Conservation (phyloP, 1,284 basidiomycete genomes). For the Pseudozyma pruni region DNA sequence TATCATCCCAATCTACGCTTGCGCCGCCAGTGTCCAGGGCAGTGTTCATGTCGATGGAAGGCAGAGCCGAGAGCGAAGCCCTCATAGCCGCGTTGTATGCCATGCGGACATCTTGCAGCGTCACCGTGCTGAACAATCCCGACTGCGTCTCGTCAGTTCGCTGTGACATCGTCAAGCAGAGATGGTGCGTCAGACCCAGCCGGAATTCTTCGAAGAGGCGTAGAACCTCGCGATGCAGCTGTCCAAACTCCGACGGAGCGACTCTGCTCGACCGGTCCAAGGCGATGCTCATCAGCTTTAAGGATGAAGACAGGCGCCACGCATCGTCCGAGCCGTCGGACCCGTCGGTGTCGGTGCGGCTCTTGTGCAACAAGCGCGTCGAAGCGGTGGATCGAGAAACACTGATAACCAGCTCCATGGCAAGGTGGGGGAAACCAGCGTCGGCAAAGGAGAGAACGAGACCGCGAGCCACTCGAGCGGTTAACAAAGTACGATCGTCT, state of each 20-base stretch:
- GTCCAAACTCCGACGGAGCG: background rate
- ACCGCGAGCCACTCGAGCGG: conserved; percentile 24
- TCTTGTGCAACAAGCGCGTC: background rate
- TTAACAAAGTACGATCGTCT: conserved; percentile 15
- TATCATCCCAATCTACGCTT: background rate
- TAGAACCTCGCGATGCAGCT: conserved; percentile 16
- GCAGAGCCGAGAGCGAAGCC: background rate
- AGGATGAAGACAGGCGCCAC: conserved; percentile 11
- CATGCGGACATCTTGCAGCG: conserved; percentile 12
- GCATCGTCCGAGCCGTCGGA: background rate
- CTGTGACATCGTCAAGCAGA: conserved; percentile 6
- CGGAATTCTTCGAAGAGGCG: conserved; percentile 44
- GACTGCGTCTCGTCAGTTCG: background rate
- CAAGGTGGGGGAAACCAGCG: conserved; percentile 35
- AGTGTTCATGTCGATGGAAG: background rate
- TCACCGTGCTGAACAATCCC: background rate
- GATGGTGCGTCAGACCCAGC: conserved; percentile 32
- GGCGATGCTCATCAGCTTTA: conserved; percentile 41
- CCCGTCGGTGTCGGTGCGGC: background rate
- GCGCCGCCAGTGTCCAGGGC: background rate
- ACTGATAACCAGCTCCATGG: conserved; percentile 30
- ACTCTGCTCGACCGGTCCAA: conserved; percentile 31
- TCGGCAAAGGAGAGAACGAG: conserved; percentile 38
- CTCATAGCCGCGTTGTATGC: conserved; percentile 46
- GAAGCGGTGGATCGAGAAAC: conserved; percentile 11